These are phyloP conservation scores for Cornus florida DNA, from an alignment of 148 eudicot species.

Conservation along the genomic window DNA sequence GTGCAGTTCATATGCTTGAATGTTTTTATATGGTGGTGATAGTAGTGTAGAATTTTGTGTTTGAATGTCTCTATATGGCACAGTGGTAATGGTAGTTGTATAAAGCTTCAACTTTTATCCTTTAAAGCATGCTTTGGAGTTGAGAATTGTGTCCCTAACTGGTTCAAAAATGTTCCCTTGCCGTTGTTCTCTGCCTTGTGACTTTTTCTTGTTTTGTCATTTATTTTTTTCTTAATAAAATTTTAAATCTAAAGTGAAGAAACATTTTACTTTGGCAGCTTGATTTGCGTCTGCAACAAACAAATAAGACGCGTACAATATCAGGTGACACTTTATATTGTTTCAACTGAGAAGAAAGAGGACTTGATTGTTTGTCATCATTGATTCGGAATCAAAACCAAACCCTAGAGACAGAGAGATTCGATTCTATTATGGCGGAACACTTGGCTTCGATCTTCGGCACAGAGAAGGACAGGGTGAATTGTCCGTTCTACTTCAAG, in stretches of 20 bases:
- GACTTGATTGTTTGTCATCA: neutral
- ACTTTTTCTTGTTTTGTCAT: neutral
- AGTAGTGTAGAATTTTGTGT: too few relatives aligned
- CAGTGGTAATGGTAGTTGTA: neutral
- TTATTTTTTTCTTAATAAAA: neutral
- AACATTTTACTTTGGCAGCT: conserved; percentile 37
- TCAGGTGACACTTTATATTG: conserved; percentile 3
- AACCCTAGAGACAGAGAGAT: too few relatives aligned
- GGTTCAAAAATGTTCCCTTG: neutral
- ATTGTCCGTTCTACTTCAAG: conserved; percentile 77
- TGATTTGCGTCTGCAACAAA: conserved; percentile 37
- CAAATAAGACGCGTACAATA: conserved; percentile 18
- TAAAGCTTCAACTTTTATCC: neutral
- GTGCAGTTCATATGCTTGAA: too few relatives aligned
- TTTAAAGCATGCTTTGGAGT: neutral
- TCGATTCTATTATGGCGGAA: conserved; percentile 44
- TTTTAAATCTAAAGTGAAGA: neutral
- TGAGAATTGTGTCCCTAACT: neutral
- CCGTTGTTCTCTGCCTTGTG: neutral
- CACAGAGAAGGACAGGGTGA: conserved; percentile 70
- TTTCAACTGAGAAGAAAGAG: conserved; percentile 18
- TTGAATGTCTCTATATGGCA: too few relatives aligned
- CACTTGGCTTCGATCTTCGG: conserved; percentile 70
- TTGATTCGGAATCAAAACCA: too few relatives aligned
- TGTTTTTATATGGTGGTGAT: too few relatives aligned